These are phyloP conservation scores for Coffea eugenioides DNA, from an alignment of 257 asterid species.

Conservation along the genomic window DNA sequence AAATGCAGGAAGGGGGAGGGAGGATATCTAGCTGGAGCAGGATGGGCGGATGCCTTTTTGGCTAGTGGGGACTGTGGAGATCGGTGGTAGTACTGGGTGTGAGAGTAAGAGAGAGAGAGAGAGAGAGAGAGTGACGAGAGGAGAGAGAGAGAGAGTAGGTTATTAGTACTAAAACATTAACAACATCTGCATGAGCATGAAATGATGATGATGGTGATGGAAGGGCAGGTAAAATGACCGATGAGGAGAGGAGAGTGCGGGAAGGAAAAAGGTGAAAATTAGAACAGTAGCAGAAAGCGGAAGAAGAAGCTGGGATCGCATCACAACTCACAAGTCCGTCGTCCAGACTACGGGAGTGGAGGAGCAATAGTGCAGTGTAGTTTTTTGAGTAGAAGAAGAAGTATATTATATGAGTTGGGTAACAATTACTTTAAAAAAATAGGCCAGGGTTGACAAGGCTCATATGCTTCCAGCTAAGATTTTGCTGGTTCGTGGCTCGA, in stretches of 20 bases:
- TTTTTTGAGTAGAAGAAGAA: too few relatives aligned
- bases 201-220: neutral
- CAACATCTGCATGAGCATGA: slow-evolving; percentile 21
- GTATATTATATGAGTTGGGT: too few relatives aligned
- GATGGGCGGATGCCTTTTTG: neutral
- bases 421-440: too few relatives aligned
- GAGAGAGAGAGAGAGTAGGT: neutral
- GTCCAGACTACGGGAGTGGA: too few relatives aligned
- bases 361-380: too few relatives aligned
- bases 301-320: too few relatives aligned
- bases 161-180: too few relatives aligned
- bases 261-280: slow-evolving; percentile 14
- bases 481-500: too few relatives aligned
- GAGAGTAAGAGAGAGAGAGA: slow-evolving; percentile 4
- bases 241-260: slow-evolving; percentile 2
- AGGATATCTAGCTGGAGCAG: neutral
- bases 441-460: too few relatives aligned
- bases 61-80: too few relatives aligned
- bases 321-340: too few relatives aligned
- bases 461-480: too few relatives aligned
- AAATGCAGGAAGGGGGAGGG: neutral
- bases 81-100: neutral
- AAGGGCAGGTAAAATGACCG: neutral
- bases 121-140: neutral
- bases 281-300: neutral